A percentile compares a stretch with the other conserved stretches of the same genome.
phyloP scores from a whole-genome alignment of 179 eudicot genomes.

The Silene noctiflora region DNA sequence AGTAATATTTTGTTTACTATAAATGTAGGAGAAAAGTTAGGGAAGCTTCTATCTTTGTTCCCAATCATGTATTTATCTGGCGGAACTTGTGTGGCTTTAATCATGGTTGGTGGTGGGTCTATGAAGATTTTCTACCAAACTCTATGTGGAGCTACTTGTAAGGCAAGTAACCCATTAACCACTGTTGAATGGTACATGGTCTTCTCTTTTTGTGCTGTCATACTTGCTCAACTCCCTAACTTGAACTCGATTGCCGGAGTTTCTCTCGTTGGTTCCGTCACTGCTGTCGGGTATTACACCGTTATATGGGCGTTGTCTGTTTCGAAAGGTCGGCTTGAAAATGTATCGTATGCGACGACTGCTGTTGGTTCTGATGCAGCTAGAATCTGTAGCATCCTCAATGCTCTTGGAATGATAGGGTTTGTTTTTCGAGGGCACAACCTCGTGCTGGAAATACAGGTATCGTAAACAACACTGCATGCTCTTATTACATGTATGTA shows the following conservation, averaged over 20 bases:
- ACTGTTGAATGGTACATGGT: slow-evolving; percentile 60
- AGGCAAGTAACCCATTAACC: slow-evolving; percentile 25
- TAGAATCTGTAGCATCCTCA: slow-evolving; percentile 39
- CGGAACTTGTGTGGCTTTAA: slow-evolving; percentile 60
- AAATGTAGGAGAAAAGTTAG: slow-evolving; percentile 51
- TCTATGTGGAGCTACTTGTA: slow-evolving; percentile 30
- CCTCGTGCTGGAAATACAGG: slow-evolving; percentile 75
- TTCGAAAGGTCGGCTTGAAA: slow-evolving; percentile 33
- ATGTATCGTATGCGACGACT: slow-evolving; percentile 33
- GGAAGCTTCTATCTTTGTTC: slow-evolving; percentile 51
- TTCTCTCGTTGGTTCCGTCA: slow-evolving; percentile 65
- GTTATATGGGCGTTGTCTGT: slow-evolving; percentile 56
- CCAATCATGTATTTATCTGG: slow-evolving; percentile 72
- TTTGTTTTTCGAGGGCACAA: slow-evolving; percentile 84
- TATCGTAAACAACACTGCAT: background rate
- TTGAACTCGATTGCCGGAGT: slow-evolving; percentile 75
- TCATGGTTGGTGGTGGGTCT: slow-evolving; percentile 58
- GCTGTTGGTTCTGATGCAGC: slow-evolving; percentile 28
- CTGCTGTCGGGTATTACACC: slow-evolving; percentile 61
- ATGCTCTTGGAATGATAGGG: slow-evolving; percentile 69
- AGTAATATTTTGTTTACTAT: no score
- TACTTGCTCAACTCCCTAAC: slow-evolving; percentile 75
- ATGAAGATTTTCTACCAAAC: slow-evolving; percentile 44
- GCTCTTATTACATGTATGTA: no score
- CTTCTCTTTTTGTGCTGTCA: slow-evolving; percentile 53